Evolutionary conservation across 441 rosid genomes (phyloP), one percentile per base, ranked within the genome.

Genomic region (Croton setiger): DNA sequence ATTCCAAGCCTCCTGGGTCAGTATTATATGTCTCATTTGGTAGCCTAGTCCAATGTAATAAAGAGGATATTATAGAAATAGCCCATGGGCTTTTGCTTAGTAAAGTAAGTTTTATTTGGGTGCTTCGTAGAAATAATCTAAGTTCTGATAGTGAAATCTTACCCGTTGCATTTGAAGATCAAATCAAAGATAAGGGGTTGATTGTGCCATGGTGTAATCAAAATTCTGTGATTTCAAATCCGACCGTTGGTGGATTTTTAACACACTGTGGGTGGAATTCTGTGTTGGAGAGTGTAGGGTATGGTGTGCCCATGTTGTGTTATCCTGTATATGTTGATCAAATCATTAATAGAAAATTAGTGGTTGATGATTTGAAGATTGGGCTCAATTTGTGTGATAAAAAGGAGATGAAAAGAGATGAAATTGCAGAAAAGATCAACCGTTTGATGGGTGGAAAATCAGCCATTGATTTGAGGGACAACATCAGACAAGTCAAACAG

Each of bases 251-350:
- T 75, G 96, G 88, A 48, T 85, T 89, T 76, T 65, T 87, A 11
- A 87, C 89, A 0, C 96, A 87, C 27, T 83, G 92, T 20, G 91
- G 96, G 8, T 87, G 92, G 96, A 87, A 89, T 61, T 89, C 96
- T 1, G 72, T 74, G 9, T 60, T 79, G 7, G 89, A 79, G 60
- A 75, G 83, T n/a, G 53, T 76, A 36, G 80, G 87, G 87, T 85
- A 83, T 15, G 63, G 72, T 64, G 84, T 88, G 43, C 91, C 96
- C 0, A 33, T 90, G 35, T 4, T 86, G 44, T 86, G 90, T 49
- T 79, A 72, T 67, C 96, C 93, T 21, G 70, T 90, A 48, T 72
- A 76, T 63, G 85, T 90, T 0, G 96, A 90, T 74, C 91, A 87
- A 66, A 86, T 88, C 76, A 82, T 90, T 0, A 85, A 90, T 64